A percentile compares a stretch with the other conserved stretches of the same genome.
phyloP scores from a whole-genome alignment of 2,329 filamentous ascomycete species.

The Aspergillus niger region DNA sequence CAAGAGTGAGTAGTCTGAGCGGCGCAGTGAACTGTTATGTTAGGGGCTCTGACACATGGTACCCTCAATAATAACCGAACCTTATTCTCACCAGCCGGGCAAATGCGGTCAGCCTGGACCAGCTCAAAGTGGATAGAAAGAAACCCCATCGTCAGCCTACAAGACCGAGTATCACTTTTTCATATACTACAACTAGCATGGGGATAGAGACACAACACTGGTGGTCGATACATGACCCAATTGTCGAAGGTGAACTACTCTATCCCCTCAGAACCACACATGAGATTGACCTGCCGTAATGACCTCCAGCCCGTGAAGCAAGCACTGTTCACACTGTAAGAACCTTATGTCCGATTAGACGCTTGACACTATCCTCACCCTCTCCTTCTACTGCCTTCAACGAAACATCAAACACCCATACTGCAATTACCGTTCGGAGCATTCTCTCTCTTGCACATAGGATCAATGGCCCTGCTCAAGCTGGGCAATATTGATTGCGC shows the following conservation, averaged over 20 bases:
- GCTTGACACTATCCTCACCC: background rate
- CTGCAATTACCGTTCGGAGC: background rate
- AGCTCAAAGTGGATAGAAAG: background rate
- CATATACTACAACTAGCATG: background rate
- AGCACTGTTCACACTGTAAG: background rate
- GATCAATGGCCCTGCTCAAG: background rate
- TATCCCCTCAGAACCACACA: background rate
- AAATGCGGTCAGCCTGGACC: background rate
- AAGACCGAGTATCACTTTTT: background rate
- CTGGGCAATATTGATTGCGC: background rate
- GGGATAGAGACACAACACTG: background rate
- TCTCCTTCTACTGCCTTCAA: background rate
- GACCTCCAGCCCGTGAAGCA: background rate
- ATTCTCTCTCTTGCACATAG: background rate
- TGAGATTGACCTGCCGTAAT: background rate
- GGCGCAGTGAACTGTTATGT: background rate
- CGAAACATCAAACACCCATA: background rate
- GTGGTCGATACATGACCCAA: background rate
- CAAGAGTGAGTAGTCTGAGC: background rate
- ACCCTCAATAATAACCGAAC: background rate
- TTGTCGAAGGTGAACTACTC: background rate
- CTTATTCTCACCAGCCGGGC: background rate
- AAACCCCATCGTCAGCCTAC: background rate
- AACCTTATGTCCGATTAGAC: background rate
- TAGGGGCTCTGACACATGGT: background rate